Base-by-base conservation (phyloP, 2,329 filamentous ascomycete species). In the Trichoderma gracile region DNA sequence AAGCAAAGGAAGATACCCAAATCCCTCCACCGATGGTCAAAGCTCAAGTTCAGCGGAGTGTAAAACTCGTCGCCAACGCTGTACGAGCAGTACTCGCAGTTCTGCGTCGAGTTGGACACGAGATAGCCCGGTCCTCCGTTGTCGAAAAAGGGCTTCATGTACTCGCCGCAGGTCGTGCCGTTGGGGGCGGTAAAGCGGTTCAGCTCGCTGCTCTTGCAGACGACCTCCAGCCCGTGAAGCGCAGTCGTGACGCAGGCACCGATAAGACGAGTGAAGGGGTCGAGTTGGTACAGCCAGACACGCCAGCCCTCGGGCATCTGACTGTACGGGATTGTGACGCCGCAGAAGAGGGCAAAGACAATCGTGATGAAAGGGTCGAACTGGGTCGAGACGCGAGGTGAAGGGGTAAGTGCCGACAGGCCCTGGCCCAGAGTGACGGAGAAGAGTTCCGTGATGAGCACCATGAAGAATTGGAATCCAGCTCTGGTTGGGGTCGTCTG, bases 391-490 rank as follows among this genome's bases (percentile, higher is more conserved):
- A 96, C 91, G 77, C 92, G 92, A 2, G 90, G 86, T 25, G 85
- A 88, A 0, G 93, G 91, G 0, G 92, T 95, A 63, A 94, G 78
- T 0, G 93, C 88, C 0, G 91, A 88, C 5, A 96, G 82, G 64
- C 85, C 86, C 73, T 94, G 93, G 3, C 84, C 92, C 2, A 96
- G 80, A 0, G 91, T 92, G 45, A 96, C 89, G 9, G 90, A 87
- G 78, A 97, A 96, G 55, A 96, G 75, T 74, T 96, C 92, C 0
- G 91, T 94, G 70, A 94, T 83, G 61, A 96, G 82, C 4, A 96
- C 78, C 78, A 96, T 92, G 73, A 96, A 81, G 82, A 96, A 96
- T 74, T 94, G 91, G 76, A 93, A 95, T 0, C 92, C 93, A 0
- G 92, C 91, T 5, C 91, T 85, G 2, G 81, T 83, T 0, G 86